A percentile compares a stretch with the other conserved stretches of the same genome.
These are phyloP conservation scores for Alternaria arborescens DNA, from an alignment of 2,329 filamentous ascomycete species.

Conservation along the genomic window DNA sequence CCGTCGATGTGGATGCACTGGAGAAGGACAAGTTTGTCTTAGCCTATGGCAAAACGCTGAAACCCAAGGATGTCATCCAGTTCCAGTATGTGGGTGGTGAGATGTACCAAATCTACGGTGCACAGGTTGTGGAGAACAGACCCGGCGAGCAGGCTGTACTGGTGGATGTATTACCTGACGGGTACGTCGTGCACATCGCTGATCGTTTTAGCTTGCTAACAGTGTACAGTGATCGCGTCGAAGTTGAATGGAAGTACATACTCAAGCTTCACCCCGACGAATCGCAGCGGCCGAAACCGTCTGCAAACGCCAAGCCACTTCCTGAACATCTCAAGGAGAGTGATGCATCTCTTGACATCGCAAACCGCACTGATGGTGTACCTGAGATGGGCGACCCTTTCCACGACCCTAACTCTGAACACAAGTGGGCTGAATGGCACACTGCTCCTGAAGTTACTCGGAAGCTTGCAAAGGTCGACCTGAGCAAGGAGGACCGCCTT, in stretches of 20 bases:
- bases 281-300: conserved; percentile 77
- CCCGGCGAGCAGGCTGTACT: conserved; percentile 77
- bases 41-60: conserved; percentile 72
- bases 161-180: conserved; percentile 83
- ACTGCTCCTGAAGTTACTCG: conserved; percentile 54
- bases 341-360: conserved; percentile 54
- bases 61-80: conserved; percentile 81
- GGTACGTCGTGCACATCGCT: conserved; percentile 63
- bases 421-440: conserved; percentile 74
- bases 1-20: conserved; percentile 71
- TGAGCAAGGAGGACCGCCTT: conserved; percentile 75
- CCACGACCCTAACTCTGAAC: conserved; percentile 54
- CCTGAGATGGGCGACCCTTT: conserved; percentile 59
- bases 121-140: conserved; percentile 84
- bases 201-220: conserved; percentile 21
- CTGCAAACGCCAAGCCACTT: conserved; percentile 74
- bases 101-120: conserved; percentile 91
- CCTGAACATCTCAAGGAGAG: conserved; percentile 63
- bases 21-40: conserved; percentile 75
- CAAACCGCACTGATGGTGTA: conserved; percentile 60
- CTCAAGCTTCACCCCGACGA: conserved; percentile 75
- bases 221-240: conserved; percentile 69
- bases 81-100: conserved; percentile 78
- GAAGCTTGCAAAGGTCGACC: conserved; percentile 73
- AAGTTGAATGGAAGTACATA: conserved; percentile 87